Evolutionary conservation across 2,329 filamentous ascomycete genomes (phyloP), one percentile per base, ranked within the genome.

Genomic region (Penicillium rolfsii): DNA sequence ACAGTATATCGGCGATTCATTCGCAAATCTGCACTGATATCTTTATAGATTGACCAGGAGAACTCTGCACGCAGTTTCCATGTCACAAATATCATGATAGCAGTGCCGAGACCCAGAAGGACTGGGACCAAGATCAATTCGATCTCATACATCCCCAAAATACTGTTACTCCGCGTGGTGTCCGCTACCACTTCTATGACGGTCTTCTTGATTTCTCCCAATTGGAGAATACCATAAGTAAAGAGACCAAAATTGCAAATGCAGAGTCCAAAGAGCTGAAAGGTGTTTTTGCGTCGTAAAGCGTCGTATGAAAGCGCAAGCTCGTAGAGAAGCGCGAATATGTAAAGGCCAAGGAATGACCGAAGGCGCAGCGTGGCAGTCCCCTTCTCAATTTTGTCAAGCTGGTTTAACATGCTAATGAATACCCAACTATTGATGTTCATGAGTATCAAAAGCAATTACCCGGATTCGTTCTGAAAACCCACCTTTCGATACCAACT

Each of bases 41-140:
- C 63, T 48, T 67, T 66, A 54, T 67, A 67, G 30, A 67, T 67
- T 16, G 58, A 65, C 65, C 65, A 67, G 1, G 65, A 66, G 35
- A 65, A 65, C 11, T 67, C 65, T 1, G 59, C 65, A 5, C 65
- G 62, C 41, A 67, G 50, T 22, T 63, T 65, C 65, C 65, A 67
- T 9, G 65, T 66, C 26, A 67, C 61, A 12, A 65, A 56, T 1
- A 41, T 57, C 65, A 67, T 66, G 19, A 50, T 41, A 9, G 60
- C 26, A 26, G 59, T 65, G 4, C 62, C 60, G 4, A 61, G 12
- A 12, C 60, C 64, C 16, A 67, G 12, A n/a, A 67, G 52, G 1
- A 67, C 57, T 1, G 65, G 65, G 11, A 67, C 62, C n/a, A 67
- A 22, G 9, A 67, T 63, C 7, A 67, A 22, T 14, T 64, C 65